phyloP scores from a whole-genome alignment of 352 stramenopile genomes.

The Thalassiosira livingstoniorum region DNA sequence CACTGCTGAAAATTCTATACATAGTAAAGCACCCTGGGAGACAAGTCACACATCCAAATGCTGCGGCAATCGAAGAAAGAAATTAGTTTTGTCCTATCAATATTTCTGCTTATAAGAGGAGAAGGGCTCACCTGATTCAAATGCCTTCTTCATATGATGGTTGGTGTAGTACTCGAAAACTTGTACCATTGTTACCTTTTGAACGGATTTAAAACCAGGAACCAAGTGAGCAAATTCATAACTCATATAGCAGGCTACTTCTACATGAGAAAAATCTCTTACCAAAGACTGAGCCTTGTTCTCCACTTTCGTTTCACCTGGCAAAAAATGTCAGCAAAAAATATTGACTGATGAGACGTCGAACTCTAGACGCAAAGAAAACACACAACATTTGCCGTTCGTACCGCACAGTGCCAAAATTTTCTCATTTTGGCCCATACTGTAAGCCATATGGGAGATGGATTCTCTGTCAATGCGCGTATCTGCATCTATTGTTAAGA shows the following conservation, averaged over 20 bases:
- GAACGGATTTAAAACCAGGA: too few species aligned
- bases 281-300: constrained; percentile 61
- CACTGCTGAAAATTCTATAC: constrained; percentile 58
- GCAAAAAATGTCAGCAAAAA: too few species aligned
- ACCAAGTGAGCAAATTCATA: too few species aligned
- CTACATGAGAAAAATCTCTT: too few species aligned
- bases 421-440: constrained; percentile 62
- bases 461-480: constrained; percentile 45
- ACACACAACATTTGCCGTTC: too few species aligned
- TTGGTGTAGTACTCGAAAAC: constrained; percentile 74
- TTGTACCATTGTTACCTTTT: constrained; percentile 75
- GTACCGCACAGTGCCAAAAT: constrained; percentile 68
- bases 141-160: constrained; percentile 70
- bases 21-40: constrained; percentile 78
- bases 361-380: too few species aligned
- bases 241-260: too few species aligned
- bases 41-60: constrained; percentile 72
- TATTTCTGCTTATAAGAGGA: too few species aligned
- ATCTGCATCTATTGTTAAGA: constrained; percentile 77
- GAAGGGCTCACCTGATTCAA: too few species aligned
- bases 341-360: too few species aligned
- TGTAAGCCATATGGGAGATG: constrained; percentile 69
- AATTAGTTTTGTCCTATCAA: too few species aligned
- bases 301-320: constrained; percentile 72
- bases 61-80: constrained; percentile 66